A percentile compares a stretch with the other conserved stretches of the same genome.
Conservation (phyloP, 2,329 filamentous ascomycete species). For the Nakataea oryzae region DNA sequence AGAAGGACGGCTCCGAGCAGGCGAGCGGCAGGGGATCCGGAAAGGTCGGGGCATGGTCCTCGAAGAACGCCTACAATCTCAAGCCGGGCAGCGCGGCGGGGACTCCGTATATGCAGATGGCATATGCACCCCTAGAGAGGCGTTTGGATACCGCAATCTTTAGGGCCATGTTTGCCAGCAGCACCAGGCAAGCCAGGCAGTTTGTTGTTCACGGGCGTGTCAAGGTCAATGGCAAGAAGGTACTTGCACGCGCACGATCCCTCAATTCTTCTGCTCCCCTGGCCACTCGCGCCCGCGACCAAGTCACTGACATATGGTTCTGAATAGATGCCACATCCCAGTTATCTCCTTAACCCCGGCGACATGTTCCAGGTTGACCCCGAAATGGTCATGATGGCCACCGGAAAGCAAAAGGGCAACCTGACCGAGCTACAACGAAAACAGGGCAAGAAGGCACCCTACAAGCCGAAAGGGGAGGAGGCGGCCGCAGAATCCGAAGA, state of each 20-base stretch:
- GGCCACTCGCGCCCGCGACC: not conserved
- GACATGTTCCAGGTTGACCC: constrained; percentile 96
- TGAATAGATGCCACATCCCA: constrained; percentile 58
- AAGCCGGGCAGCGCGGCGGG: constrained; percentile 7
- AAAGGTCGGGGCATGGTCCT: constrained; percentile 22
- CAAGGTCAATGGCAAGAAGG: constrained; percentile 93
- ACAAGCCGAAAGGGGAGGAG: constrained; percentile 1
- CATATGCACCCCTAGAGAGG: constrained; percentile 82
- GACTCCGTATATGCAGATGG: constrained; percentile 94
- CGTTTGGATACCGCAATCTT: constrained; percentile 92
- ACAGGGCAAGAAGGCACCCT: constrained; percentile 7
- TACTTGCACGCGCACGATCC: constrained; percentile 26
- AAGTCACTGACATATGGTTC: not conserved
- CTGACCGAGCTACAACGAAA: constrained; percentile 8
- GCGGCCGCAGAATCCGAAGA: constrained; percentile 17
- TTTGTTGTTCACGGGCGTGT: constrained; percentile 90
- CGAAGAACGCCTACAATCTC: not conserved
- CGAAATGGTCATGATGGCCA: constrained; percentile 80
- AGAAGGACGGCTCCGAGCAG: constrained; percentile 70
- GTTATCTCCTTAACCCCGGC: constrained; percentile 90
- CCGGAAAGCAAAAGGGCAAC: constrained; percentile 58
- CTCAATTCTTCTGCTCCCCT: not conserved
- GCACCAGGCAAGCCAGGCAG: constrained; percentile 82
- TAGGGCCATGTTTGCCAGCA: constrained; percentile 87
- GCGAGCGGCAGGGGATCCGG: constrained; percentile 79